These are phyloP conservation scores for Quercus tomentella DNA, from an alignment of 331 rosid species.

Conservation along the genomic window DNA sequence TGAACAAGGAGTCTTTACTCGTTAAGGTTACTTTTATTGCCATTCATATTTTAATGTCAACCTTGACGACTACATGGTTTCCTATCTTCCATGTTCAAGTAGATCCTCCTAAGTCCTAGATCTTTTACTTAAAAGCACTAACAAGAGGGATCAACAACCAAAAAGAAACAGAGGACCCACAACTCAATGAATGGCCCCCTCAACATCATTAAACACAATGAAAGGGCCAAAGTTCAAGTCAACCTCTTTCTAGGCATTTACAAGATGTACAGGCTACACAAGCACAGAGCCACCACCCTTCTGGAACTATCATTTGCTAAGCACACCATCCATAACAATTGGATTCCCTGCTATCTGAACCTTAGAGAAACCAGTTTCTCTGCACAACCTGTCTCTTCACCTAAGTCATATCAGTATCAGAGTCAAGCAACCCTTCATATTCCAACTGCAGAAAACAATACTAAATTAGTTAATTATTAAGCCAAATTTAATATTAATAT, in stretches of 20 bases:
- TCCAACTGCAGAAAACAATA: conserved; percentile 61
- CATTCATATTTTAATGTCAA: no score
- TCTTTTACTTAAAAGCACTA: not conserved
- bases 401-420: conserved; percentile 41
- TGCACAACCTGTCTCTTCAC: conserved; percentile 18
- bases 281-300: conserved; percentile 7
- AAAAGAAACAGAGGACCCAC: conserved; percentile 7
- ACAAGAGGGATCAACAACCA: not conserved
- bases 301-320: conserved; percentile 13
- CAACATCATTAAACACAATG: conserved; percentile 25
- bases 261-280: conserved; percentile 39
- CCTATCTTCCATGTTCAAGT: no score
- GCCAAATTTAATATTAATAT: conserved; percentile 4
- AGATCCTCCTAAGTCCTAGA: not conserved
- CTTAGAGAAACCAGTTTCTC: not conserved
- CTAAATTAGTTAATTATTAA: conserved; percentile 4
- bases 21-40: no score
- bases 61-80: no score
- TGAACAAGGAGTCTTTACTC: no score
- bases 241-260: conserved; percentile 33
- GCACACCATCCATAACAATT: not conserved
- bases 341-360: not conserved
- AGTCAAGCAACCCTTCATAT: conserved; percentile 46
- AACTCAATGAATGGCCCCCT: conserved; percentile 2
- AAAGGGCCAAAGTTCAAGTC: conserved; percentile 23